Evolutionary conservation across 768 basidiomycete genomes (phyloP).

Genomic region (Hydnum rufescens): DNA sequence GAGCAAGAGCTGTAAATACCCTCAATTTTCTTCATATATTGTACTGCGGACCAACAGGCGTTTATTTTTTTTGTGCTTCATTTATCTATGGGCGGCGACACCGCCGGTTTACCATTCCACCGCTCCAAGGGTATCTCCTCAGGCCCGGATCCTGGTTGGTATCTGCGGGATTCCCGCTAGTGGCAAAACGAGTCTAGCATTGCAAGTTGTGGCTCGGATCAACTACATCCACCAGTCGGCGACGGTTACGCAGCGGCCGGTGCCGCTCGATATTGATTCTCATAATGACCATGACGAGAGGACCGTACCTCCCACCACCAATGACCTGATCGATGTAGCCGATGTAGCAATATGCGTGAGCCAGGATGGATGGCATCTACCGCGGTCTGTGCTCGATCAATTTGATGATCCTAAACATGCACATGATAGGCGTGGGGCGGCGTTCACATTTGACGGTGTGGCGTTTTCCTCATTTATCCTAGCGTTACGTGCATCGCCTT

Average conservation of each 20-base stretch:
- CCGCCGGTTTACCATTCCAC: no score
- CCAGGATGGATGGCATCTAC: conserved; percentile 84
- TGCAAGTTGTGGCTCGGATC: conserved; percentile 30
- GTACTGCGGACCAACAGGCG: no score
- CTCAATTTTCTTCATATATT: no score
- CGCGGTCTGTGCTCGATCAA: conserved; percentile 53
- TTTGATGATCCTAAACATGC: conserved; percentile 62
- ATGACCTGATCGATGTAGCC: not conserved
- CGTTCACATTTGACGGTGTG: conserved; percentile 80
- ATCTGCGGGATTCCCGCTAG: conserved; percentile 67
- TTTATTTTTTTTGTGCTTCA: no score
- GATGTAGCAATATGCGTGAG: conserved; percentile 44
- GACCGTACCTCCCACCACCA: not conserved
- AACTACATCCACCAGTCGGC: conserved; percentile 20
- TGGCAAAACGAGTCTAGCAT: conserved; percentile 66
- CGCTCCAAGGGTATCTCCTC: no score
- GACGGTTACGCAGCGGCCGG: conserved; percentile 5
- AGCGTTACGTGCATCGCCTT: conserved; percentile 23
- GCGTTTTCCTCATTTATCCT: conserved; percentile 50
- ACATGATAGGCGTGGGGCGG: conserved; percentile 59
- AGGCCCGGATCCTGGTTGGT: conserved; percentile 55
- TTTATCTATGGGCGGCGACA: no score
- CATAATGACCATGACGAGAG: conserved; percentile 4
- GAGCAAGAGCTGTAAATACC: no score
- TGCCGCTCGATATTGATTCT: conserved; percentile 4